phyloP scores from a whole-genome alignment of 2,329 filamentous ascomycete species.

The Epichloe glyceriae region DNA sequence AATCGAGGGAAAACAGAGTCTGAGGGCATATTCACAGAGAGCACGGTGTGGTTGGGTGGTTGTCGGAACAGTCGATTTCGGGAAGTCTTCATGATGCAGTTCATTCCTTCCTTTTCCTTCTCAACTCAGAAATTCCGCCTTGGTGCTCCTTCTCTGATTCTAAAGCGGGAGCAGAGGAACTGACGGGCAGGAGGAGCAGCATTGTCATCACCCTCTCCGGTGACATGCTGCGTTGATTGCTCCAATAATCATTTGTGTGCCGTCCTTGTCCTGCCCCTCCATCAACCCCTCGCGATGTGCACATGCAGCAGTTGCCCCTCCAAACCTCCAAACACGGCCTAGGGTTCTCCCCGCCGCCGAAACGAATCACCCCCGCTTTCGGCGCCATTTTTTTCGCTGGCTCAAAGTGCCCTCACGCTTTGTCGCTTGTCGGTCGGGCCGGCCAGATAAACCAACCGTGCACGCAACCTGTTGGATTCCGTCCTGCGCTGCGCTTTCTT shows the following conservation, averaged over 20 bases:
- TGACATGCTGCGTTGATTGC: no score
- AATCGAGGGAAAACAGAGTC: neutral
- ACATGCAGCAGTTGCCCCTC: neutral
- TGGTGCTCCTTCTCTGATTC: neutral
- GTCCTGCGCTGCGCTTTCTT: conserved; percentile 7
- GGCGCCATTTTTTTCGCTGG: conserved; percentile 16
- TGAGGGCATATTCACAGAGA: neutral
- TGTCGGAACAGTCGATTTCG: neutral
- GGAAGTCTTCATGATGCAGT: neutral
- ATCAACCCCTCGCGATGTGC: neutral
- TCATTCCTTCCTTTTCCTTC: neutral
- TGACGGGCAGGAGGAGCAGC: no score
- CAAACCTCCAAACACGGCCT: neutral
- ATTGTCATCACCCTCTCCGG: no score
- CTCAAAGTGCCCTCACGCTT: conserved; percentile 11
- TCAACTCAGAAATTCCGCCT: neutral
- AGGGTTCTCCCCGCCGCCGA: neutral
- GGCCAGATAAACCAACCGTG: neutral
- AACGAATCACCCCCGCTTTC: conserved; percentile 19
- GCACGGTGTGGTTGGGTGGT: neutral
- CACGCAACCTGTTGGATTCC: neutral
- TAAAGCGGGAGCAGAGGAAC: neutral
- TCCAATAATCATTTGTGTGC: neutral
- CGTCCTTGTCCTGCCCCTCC: neutral
- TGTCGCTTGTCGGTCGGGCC: neutral